Conservation (phyloP, 2,329 filamentous ascomycete genomes). For the Didymosphaeria variabile region DNA sequence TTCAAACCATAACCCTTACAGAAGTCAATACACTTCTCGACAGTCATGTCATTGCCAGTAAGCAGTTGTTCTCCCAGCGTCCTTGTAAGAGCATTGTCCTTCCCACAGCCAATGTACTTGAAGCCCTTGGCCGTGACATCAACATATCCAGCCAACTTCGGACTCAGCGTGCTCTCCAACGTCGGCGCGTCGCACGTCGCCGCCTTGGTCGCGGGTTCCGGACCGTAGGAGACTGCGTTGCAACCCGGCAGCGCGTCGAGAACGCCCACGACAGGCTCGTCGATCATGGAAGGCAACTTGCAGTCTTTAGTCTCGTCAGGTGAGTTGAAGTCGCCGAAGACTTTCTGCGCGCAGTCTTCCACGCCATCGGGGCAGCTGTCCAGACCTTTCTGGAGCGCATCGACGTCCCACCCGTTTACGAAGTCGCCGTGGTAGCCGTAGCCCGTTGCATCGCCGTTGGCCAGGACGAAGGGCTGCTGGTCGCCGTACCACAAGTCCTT, state of each 20-base stretch:
- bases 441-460: constrained; percentile 75
- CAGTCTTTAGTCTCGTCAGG: constrained; percentile 52
- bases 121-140: constrained; percentile 63
- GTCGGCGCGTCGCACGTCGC: constrained; percentile 26
- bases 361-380: constrained; percentile 67
- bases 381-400: constrained; percentile 71
- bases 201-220: constrained; percentile 21
- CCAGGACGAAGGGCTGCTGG: constrained; percentile 64
- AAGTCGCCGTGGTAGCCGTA: constrained; percentile 78
- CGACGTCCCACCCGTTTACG: constrained; percentile 73
- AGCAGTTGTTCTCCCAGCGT: constrained; percentile 44
- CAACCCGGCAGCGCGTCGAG: constrained; percentile 64
- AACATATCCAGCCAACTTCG: constrained; percentile 52
- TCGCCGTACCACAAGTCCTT: constrained; percentile 56
- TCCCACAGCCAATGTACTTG: constrained; percentile 68
- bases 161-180: constrained; percentile 49
- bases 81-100: constrained; percentile 44
- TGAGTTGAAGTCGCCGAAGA: constrained; percentile 54
- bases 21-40: constrained; percentile 63
- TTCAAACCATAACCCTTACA: constrained; percentile 59
- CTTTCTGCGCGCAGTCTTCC: constrained; percentile 50
- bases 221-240: constrained; percentile 58
- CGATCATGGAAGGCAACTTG: constrained; percentile 55
- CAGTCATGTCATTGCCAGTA: constrained; percentile 59
- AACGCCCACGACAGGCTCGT: constrained; percentile 57